Conservation (phyloP, 805 yeast species). For the Metschnikowia aberdeeniae region DNA sequence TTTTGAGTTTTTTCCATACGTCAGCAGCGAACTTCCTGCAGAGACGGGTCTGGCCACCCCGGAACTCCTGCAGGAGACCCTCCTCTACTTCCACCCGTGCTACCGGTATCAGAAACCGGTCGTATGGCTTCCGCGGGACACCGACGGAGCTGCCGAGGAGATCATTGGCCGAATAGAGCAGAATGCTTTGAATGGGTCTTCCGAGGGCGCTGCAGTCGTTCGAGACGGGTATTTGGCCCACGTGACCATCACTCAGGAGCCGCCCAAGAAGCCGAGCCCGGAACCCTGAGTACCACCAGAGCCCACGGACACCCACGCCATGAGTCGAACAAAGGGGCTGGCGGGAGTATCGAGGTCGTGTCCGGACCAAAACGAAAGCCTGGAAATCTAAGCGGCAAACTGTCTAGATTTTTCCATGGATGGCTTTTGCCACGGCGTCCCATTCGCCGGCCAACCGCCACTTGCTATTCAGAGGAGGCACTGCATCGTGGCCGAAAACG, state of each 20-base stretch:
- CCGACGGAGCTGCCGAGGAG: constrained; percentile 6
- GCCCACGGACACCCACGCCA: too few relatives aligned
- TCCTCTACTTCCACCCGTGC: constrained; percentile 36
- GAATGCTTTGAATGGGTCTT: constrained; percentile 9
- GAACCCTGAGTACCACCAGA: too few relatives aligned
- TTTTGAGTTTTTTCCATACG: constrained; percentile 27
- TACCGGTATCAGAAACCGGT: constrained; percentile 34
- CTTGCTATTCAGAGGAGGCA: constrained; percentile 13
- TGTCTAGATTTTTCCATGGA: constrained; percentile 5
- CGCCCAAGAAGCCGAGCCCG: constrained; percentile 3
- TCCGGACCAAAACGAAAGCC: not conserved
- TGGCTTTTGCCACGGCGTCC: constrained; percentile 13
- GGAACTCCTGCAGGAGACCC: constrained; percentile 1
- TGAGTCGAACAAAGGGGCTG: too few relatives aligned
- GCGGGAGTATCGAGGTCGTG: too few relatives aligned
- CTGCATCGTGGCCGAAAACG: constrained; percentile 16
- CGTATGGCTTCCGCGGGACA: constrained; percentile 36
- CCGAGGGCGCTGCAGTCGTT: constrained; percentile 10
- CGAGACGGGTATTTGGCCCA: constrained; percentile 6
- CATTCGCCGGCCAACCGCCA: constrained; percentile 15
- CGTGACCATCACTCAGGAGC: constrained; percentile 10
- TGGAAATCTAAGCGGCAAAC: not conserved
- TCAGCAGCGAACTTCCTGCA: constrained; percentile 3
- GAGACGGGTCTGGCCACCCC: not conserved
- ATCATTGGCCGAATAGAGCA: constrained; percentile 4